Base-by-base conservation (phyloP, 192 early-diverging fungal genomes). In the Cetraspora pellucida region DNA sequence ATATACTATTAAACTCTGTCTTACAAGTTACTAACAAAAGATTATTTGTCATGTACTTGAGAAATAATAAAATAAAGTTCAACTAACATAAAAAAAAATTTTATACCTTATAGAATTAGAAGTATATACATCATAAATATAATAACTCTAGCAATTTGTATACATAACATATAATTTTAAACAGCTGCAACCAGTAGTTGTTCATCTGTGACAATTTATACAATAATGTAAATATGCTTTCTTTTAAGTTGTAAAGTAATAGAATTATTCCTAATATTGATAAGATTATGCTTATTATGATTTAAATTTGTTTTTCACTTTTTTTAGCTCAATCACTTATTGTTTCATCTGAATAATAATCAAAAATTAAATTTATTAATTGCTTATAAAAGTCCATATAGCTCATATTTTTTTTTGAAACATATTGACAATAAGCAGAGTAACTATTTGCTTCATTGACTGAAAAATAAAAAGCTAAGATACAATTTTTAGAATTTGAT, bases 131-230 rank as follows among this genome's bases (percentile, higher is more conserved):
- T 23, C 19, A 19, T 27, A n/a, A n/a, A n/a, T n/a, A n/a, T n/a
- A n/a, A n/a, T n/a, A n/a, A n/a, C n/a, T n/a, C n/a, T n/a, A n/a
- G 19, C 58, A 59, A 59, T 59, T 27, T 59, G 58, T 13, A 59
- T 19, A 59, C 58, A 59, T 59, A 7, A 23, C 7, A 7, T 27
- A 19, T 59, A 19, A 23, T 23, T 7, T 59, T 7, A 27, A 23
- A 59, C 19, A 59, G 5, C 19, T 59, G 58, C 58, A 59, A 59
- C 58, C 17, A 59, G 9, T 59, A 59, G 58, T 59, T 13, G 58
- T 59, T 11, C 58, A 27, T 7, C 7, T 59, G 19, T 59, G 58
- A 27, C 58, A 59, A 59, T 19, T 27, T 13, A 19, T 19, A 59
- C 58, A 59, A 23, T 27, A 19, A 59, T 27, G 58, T 59, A 19